These are phyloP conservation scores for Paramyrothecium sp. DNA, from an alignment of 2,329 filamentous ascomycete species.

Conservation along the genomic window DNA sequence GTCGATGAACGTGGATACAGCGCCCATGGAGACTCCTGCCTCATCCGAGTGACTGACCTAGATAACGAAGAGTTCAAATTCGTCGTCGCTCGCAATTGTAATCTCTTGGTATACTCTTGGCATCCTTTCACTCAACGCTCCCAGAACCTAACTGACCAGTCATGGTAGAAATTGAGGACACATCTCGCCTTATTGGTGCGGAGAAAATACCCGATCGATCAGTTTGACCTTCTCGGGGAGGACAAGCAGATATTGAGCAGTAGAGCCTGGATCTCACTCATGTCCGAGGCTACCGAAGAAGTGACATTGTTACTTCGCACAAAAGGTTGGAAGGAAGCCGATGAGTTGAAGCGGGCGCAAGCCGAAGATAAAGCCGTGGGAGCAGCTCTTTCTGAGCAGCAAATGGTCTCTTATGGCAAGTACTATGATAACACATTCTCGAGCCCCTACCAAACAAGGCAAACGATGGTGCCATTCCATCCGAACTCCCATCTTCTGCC, in stretches of 20 bases:
- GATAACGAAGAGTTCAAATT: neutral
- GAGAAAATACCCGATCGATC: neutral
- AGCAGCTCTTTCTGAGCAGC: too few species aligned
- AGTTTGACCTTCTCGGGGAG: neutral
- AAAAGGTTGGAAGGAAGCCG: neutral
- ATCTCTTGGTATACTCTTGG: neutral
- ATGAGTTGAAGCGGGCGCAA: too few species aligned
- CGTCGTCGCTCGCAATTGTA: neutral
- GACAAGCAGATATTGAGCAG: neutral
- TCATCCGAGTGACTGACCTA: neutral
- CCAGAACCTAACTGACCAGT: too few species aligned
- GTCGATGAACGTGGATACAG: neutral
- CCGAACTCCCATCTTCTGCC: too few species aligned
- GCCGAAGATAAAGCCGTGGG: too few species aligned
- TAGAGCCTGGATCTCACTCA: neutral
- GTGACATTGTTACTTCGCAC: neutral
- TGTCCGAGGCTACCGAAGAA: neutral
- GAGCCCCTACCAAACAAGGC: too few species aligned
- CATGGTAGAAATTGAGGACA: neutral
- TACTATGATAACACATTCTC: too few species aligned
- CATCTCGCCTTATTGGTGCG: neutral
- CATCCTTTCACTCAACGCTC: neutral
- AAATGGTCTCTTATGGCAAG: too few species aligned
- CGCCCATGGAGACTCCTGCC: neutral
- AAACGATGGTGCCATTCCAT: too few species aligned